A percentile compares a stretch with the other conserved stretches of the same genome.
Evolutionary conservation across 108 stramenopile genomes (phyloP).

Genomic region (Pseudonitzschia pungens): DNA sequence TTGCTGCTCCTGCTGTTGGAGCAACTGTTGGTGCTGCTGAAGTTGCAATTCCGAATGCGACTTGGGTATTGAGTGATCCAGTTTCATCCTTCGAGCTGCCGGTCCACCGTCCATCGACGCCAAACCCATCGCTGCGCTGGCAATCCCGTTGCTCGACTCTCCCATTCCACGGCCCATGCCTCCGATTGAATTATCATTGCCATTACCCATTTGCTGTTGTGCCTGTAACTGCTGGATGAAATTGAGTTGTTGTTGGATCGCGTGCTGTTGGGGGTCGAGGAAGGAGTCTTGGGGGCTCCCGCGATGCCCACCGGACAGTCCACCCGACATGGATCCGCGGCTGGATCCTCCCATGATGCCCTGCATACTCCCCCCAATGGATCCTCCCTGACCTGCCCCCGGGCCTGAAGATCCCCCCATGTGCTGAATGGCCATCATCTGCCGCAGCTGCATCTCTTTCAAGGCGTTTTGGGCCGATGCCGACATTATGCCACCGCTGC

Average conservation of each 20-base stretch:
- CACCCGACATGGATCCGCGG: not conserved
- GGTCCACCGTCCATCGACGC: conserved; percentile 15
- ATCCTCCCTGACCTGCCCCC: conserved; percentile 10
- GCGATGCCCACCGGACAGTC: conserved; percentile 10
- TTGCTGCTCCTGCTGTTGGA: conserved; percentile 7
- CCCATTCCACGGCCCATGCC: not conserved
- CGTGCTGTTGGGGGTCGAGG: conserved; percentile 30
- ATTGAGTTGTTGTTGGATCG: conserved; percentile 48
- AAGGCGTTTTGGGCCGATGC: not conserved
- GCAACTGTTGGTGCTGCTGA: not conserved
- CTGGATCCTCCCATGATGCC: not conserved
- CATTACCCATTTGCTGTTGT: conserved; percentile 47
- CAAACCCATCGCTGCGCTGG: not conserved
- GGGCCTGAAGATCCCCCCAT: conserved; percentile 18
- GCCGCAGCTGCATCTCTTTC: conserved; percentile 40
- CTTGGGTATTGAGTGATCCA: conserved; percentile 20
- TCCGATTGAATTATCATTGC: not conserved
- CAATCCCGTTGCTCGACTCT: conserved; percentile 4
- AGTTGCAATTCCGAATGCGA: conserved; percentile 8
- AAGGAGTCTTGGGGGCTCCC: conserved; percentile 13
- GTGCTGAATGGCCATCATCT: conserved; percentile 36
- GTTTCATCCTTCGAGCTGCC: conserved; percentile 39
- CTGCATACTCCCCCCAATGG: not conserved
- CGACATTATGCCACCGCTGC: conserved; percentile 14
- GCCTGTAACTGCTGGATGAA: conserved; percentile 48